Percentiles rank a stretch among this genome's conserved stretches.
phyloP scores from a whole-genome alignment of 148 eudicot genomes.

The Camellia lanceoleosa region DNA sequence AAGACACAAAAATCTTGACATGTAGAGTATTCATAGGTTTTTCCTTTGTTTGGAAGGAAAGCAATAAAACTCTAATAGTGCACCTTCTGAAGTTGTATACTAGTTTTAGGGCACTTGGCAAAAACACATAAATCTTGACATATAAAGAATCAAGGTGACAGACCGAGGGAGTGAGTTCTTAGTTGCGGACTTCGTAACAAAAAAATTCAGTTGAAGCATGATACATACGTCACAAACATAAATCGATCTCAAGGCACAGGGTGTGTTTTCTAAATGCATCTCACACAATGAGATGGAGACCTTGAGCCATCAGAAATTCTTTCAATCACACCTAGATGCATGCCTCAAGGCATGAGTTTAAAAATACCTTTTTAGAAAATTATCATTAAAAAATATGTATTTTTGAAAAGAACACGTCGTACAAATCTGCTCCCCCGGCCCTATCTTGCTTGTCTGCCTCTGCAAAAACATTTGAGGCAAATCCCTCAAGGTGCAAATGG shows the following conservation, averaged over 20 bases:
- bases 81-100: background rate
- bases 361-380: background rate
- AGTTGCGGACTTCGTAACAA: background rate
- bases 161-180: background rate
- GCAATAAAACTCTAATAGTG: background rate
- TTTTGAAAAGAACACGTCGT: constrained; percentile 20
- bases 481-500: constrained; percentile 76
- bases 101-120: background rate
- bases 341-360: background rate
- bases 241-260: background rate
- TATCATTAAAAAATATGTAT: background rate
- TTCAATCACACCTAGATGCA: background rate
- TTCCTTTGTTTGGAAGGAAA: background rate
- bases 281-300: background rate
- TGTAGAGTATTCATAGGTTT: background rate
- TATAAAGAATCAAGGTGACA: background rate
- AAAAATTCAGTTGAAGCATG: background rate
- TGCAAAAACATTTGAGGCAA: constrained; percentile 72
- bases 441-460: constrained; percentile 98
- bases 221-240: background rate
- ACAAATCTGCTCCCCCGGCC: constrained; percentile 91
- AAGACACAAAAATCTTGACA: background rate
- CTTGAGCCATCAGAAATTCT: background rate
- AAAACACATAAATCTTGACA: background rate
- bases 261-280: background rate